Percentiles rank a stretch among this genome's conserved stretches.
phyloP scores from a whole-genome alignment of 495 filamentous ascomycete genomes.

The Venustampulla echinocandica region DNA sequence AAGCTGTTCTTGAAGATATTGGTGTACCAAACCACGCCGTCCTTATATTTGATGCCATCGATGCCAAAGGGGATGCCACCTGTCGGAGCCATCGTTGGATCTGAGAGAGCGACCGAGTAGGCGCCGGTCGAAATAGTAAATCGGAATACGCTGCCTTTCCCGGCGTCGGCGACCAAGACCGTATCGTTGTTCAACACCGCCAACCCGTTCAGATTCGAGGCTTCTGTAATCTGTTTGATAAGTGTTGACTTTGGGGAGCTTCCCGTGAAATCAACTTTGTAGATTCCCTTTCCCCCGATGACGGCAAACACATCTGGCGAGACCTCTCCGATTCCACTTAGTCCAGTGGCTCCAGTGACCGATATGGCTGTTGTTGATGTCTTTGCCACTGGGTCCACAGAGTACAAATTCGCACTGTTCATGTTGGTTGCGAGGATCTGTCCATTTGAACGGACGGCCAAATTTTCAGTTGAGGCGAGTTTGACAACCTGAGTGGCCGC shows the following conservation, averaged over 20 bases:
- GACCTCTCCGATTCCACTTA: conserved; percentile 35
- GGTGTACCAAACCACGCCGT: conserved; percentile 33
- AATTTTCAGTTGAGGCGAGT: conserved; percentile 35
- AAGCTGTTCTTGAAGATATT: conserved; percentile 38
- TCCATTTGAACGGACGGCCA: conserved; percentile 38
- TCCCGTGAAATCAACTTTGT: conserved; percentile 31
- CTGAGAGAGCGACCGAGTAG: conserved; percentile 26
- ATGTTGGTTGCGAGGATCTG: conserved; percentile 36
- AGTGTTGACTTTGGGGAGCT: conserved; percentile 25
- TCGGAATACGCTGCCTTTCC: conserved; percentile 32
- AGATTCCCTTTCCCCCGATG: conserved; percentile 33
- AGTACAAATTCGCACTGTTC: conserved; percentile 28
- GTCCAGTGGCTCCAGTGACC: conserved; percentile 27
- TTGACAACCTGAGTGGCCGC: conserved; percentile 24
- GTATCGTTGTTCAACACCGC: conserved; percentile 30
- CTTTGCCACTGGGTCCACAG: conserved; percentile 26
- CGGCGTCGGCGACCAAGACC: conserved; percentile 33
- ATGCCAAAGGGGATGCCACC: conserved; percentile 30
- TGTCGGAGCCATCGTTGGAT: conserved; percentile 32
- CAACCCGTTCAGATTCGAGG: conserved; percentile 33
- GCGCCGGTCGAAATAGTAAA: conserved; percentile 32
- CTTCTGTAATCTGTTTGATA: conserved; percentile 32
- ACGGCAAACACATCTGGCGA: conserved; percentile 34
- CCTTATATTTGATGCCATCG: conserved; percentile 29
- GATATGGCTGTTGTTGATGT: conserved; percentile 27